A percentile compares a stretch with the other conserved stretches of the same genome.
Evolutionary conservation across 31 red algal species (phyloP).

Genomic region (Asparagopsis taxiformis): DNA sequence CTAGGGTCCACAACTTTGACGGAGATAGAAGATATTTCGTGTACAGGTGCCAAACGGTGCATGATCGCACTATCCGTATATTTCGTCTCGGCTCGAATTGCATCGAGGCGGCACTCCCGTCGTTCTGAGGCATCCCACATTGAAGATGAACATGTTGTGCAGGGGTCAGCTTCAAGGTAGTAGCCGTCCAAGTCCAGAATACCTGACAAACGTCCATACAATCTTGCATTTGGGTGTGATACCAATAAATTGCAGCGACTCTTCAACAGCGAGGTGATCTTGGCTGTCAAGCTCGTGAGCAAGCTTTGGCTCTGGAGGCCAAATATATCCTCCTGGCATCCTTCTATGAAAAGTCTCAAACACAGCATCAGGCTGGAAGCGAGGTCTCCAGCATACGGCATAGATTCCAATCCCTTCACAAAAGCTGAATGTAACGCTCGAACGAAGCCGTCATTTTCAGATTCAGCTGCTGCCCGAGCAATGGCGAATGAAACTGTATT

Average conservation of each 20-base stretch:
- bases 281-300: conserved; percentile 20
- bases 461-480: conserved; percentile 10
- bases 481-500: conserved; percentile 42
- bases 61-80: conserved; percentile 83
- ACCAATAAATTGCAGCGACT: conserved; percentile 39
- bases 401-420: conserved; percentile 41
- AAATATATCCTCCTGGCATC: conserved; percentile 58
- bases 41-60: conserved; percentile 51
- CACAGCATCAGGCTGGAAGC: conserved; percentile 61
- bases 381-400: conserved; percentile 63
- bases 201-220: conserved; percentile 68
- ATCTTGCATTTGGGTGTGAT: conserved; percentile 74
- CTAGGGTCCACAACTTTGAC: conserved; percentile 75
- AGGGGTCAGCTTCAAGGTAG: conserved; percentile 82
- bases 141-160: conserved; percentile 71
- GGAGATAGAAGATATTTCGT: conserved; percentile 51
- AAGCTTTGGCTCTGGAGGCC: conserved; percentile 30
- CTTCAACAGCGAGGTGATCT: conserved; percentile 36
- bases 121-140: conserved; percentile 61
- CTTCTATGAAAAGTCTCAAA: conserved; percentile 37
- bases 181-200: conserved; percentile 72
- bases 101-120: conserved; percentile 51
- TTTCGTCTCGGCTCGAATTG: conserved; percentile 76
- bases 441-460: conserved; percentile 14
- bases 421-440: conserved; percentile 25